These are phyloP conservation scores for Plasmodium yoelii DNA, from an alignment of 169 alveolate species.

Conservation along the genomic window DNA sequence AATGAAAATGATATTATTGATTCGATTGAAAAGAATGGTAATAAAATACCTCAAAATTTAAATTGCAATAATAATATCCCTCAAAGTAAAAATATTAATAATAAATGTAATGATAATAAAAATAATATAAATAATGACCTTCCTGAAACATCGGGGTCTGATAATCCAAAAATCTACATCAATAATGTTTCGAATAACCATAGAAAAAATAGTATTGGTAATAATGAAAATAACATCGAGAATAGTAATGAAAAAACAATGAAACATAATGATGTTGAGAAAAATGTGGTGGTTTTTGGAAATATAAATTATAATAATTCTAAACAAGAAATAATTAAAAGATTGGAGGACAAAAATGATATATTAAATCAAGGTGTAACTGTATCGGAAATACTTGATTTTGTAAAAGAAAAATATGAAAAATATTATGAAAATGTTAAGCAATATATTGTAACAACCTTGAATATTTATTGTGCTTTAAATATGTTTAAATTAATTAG, in stretches of 20 bases:
- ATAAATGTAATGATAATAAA: background rate
- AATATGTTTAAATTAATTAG: slow-evolving; percentile 64
- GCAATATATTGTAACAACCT: slow-evolving; percentile 53
- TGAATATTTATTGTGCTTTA: slow-evolving; percentile 68
- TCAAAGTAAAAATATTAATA: background rate
- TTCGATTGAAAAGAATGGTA: background rate
- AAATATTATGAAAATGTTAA: slow-evolving; percentile 72
- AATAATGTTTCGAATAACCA: background rate
- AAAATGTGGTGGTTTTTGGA: background rate
- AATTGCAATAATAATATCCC: background rate
- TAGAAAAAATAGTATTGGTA: background rate
- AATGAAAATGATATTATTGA: slow-evolving; percentile 1
- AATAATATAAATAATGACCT: background rate
- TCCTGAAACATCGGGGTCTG: background rate
- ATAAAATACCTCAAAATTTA: too few species aligned
- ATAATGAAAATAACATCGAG: background rate
- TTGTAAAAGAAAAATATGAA: slow-evolving; percentile 71
- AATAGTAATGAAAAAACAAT: background rate
- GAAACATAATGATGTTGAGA: slow-evolving; percentile 1
- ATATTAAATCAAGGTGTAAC: slow-evolving; percentile 77
- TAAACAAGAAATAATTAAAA: slow-evolving; percentile 11
- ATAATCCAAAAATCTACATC: background rate
- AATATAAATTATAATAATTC: slow-evolving; percentile 13
- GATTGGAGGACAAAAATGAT: slow-evolving; percentile 55
- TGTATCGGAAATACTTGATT: slow-evolving; percentile 65